Evolutionary conservation across 2,329 filamentous ascomycete species (phyloP).

Genomic region (Plenodomus lindquistii): DNA sequence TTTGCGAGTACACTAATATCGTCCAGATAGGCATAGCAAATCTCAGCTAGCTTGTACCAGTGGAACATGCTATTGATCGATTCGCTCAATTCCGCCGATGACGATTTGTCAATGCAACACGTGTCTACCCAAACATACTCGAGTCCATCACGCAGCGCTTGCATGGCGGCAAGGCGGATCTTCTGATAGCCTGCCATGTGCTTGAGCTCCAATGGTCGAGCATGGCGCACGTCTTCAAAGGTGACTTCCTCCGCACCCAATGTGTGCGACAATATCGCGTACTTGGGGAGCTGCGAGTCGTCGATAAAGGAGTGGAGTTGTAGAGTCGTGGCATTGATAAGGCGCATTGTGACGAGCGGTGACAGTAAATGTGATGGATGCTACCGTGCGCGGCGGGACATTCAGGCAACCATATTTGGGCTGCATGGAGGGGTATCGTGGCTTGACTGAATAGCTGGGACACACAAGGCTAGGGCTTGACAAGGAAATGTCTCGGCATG

Average conservation of each 20-base stretch:
- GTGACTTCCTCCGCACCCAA: conserved; percentile 25
- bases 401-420: too few species aligned
- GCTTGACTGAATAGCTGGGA: too few species aligned
- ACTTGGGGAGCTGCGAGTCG: conserved; percentile 12
- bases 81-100: not conserved
- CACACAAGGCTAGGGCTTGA: too few species aligned
- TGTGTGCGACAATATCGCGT: conserved; percentile 28
- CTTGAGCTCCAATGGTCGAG: conserved; percentile 2
- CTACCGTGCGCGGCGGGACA: too few species aligned
- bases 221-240: conserved; percentile 17
- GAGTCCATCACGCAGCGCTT: conserved; percentile 4
- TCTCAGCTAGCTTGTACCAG: not conserved
- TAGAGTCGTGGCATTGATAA: too few species aligned
- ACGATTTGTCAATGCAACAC: conserved; percentile 12
- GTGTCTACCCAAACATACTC: conserved; percentile 11
- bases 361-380: too few species aligned
- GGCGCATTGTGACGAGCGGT: too few species aligned
- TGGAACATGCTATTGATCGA: not conserved
- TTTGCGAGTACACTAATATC: not conserved
- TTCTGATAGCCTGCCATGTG: conserved; percentile 18
- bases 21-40: not conserved
- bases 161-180: conserved; percentile 14
- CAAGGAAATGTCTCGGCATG: too few species aligned
- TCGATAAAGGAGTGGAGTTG: too few species aligned
- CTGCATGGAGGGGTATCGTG: too few species aligned